Evolutionary conservation across 2,329 filamentous ascomycete genomes (phyloP), one percentile per base, ranked within the genome.

Genomic region (Stagonosporopsis cucurbitacearum): DNA sequence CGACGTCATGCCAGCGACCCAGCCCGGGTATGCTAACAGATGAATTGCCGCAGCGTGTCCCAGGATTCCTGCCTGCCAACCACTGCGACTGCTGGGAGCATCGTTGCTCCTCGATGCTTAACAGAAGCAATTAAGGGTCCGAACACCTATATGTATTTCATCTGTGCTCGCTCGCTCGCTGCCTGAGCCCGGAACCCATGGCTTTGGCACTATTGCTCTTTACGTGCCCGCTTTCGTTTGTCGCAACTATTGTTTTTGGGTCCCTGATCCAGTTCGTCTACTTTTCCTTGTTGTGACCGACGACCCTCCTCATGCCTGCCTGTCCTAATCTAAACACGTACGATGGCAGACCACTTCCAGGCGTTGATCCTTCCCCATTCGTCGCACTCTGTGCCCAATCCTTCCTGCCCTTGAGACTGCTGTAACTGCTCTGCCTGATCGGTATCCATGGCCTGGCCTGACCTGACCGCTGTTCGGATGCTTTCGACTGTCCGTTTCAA

Each of bases 81-180:
- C 50, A 50, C 28, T 19, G 13, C 48, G 36, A 28, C 11, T 36
- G 51, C 60, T 49, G 39, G 62, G 61, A 55, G 36, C 45, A 62
- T 52, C 54, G 63, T 51, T 65, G 63, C 53, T 60, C 37, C 8
- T 22, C 48, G 55, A 54, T 53, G 49, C 60, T 62, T 64, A 62
- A 58, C 26, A 46, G 39, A 46, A 54, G 54, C 59, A 53, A 57
- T 39, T 64, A 65, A 62, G 62, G 50, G 47, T 47, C 57, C 35
- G 17, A 49, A 50, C 55, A 41, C 50, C 53, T 59, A 62, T 56
- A 56, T 59, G 49, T 51, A 50, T 50, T 47, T 43, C 28, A 50
- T 43, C 30, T 46, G 50, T 50, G 50, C 50, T 50, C 55, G 20
- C 53, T 39, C 47, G 50, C 50, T 50, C 55, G 20, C 53, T 39